Conservation (phyloP, 306 rosid genomes). For the Vigna reflexopilosa region DNA sequence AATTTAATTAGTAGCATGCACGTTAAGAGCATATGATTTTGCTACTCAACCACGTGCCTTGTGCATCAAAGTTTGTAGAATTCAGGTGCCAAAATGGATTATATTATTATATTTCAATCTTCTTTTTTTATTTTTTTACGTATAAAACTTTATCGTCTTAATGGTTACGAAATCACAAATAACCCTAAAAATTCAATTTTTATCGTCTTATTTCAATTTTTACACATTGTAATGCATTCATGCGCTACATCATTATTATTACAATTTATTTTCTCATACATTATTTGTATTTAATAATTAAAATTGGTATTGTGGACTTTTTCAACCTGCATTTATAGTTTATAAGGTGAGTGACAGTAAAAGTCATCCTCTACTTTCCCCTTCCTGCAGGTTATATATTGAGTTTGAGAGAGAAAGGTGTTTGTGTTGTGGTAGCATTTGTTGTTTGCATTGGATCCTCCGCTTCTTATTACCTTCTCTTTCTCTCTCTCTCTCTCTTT, state of each 20-base stretch:
- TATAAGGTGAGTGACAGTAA: not conserved
- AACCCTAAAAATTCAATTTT: too few species aligned
- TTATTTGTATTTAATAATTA: not conserved
- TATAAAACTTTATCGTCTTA: too few species aligned
- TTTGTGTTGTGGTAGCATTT: slow-evolving; percentile 9
- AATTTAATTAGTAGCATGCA: slow-evolving; percentile 40
- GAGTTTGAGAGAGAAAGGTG: slow-evolving; percentile 19
- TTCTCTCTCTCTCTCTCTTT: slow-evolving; percentile 24
- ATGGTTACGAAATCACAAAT: too few species aligned
- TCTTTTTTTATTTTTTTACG: too few species aligned
- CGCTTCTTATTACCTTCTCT: slow-evolving; percentile 50
- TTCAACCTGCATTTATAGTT: not conserved
- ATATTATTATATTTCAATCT: not conserved
- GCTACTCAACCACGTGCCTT: slow-evolving; percentile 59
- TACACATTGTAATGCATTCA: too few species aligned
- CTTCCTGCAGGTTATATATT: slow-evolving; percentile 5
- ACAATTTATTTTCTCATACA: not conserved
- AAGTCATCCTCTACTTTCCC: not conserved
- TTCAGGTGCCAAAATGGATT: not conserved
- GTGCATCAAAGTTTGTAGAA: slow-evolving; percentile 57
- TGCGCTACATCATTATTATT: too few species aligned
- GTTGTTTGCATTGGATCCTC: slow-evolving; percentile 83
- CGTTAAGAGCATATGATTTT: slow-evolving; percentile 49
- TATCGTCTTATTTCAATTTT: too few species aligned
- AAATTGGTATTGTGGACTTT: not conserved